Base-by-base conservation (phyloP, 176 grass and related monocot species). In the Oryza longistaminata region DNA sequence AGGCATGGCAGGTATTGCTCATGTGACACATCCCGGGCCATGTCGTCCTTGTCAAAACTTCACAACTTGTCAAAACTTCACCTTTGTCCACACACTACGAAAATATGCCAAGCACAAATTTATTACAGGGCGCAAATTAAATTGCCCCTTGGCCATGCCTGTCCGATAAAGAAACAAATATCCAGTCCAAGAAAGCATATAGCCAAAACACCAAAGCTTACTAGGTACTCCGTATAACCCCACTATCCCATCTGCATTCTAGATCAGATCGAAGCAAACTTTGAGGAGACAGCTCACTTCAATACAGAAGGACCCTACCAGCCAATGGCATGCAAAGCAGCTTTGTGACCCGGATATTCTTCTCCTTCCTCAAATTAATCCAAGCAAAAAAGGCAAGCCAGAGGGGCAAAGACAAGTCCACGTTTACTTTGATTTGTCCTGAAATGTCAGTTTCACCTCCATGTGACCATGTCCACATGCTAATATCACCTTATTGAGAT, bases 281-380 rank as follows among this genome's bases (percentile, higher is more conserved):
- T 64, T 76, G 45, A 60, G 52, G 49, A 39, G 40, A 35, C 48
- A 85, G 9, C 34, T 24, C n/a, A 64, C 82, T 81, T 80, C 39
- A 85, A 70, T 62, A 70, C 27, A 89, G 46, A 68, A 76, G 27
- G n/a, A 34, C 58, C 48, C 26, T 64, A 79, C 83, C 26, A 22
- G 81, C 50, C 80, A 78, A 73, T 88, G 66, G 26, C 66, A 68
- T 76, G 43, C 65, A 70, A 72, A 68, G 46, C 42, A 77, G 31
- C 25, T 42, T 69, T 37, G 2, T 26, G 34, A 17, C 24, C 68
- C 58, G 42, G 3, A 33, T 50, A 69, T 14, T 75, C 87, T 67
- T 21, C 42, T 81, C 76, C 62, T 68, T 43, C 29, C 42, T 27
- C 58, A 52, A 52, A 53, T 44, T 61, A 76, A 73, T 31, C 68